phyloP scores from a whole-genome alignment of 1,284 basidiomycete species.

The Xerocomus nothofagi region DNA sequence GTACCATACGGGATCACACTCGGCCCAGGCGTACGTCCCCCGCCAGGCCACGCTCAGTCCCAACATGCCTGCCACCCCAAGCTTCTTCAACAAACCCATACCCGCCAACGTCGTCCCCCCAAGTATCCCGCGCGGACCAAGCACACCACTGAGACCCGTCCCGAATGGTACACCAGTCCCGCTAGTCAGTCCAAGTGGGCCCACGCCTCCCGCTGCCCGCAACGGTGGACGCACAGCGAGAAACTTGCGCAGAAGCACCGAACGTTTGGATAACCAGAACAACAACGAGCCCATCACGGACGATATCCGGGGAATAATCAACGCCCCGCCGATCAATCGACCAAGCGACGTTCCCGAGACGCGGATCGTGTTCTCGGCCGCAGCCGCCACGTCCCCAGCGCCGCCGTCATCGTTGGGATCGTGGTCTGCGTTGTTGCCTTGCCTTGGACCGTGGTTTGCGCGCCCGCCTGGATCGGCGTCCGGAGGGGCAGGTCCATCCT shows the following conservation, averaged over 20 bases:
- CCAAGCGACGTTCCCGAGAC: constrained; percentile 60
- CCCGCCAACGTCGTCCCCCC: constrained; percentile 20
- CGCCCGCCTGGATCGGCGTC: constrained; percentile 10
- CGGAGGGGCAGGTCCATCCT: constrained; percentile 17
- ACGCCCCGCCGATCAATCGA: constrained; percentile 61
- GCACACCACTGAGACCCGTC: not conserved
- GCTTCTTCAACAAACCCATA: constrained; percentile 25
- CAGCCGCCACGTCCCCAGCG: constrained; percentile 31
- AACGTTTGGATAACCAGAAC: constrained; percentile 51
- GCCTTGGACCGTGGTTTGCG: constrained; percentile 14
- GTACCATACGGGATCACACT: constrained; percentile 72
- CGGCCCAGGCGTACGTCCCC: constrained; percentile 59
- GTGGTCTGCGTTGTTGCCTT: constrained; percentile 6
- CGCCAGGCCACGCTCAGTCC: constrained; percentile 50
- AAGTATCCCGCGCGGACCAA: constrained; percentile 19
- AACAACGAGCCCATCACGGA: constrained; percentile 62
- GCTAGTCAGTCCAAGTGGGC: constrained; percentile 18
- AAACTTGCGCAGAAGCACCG: constrained; percentile 48
- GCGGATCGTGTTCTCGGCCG: constrained; percentile 56
- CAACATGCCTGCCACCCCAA: constrained; percentile 38
- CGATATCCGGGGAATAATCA: constrained; percentile 64
- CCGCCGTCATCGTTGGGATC: constrained; percentile 13
- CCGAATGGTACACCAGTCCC: constrained; percentile 7
- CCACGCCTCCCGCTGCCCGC: constrained; percentile 7
- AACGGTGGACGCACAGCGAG: constrained; percentile 52